Evolutionary conservation across 2,329 filamentous ascomycete species (phyloP).

Genomic region (Coniosporium tulheliwenetii): DNA sequence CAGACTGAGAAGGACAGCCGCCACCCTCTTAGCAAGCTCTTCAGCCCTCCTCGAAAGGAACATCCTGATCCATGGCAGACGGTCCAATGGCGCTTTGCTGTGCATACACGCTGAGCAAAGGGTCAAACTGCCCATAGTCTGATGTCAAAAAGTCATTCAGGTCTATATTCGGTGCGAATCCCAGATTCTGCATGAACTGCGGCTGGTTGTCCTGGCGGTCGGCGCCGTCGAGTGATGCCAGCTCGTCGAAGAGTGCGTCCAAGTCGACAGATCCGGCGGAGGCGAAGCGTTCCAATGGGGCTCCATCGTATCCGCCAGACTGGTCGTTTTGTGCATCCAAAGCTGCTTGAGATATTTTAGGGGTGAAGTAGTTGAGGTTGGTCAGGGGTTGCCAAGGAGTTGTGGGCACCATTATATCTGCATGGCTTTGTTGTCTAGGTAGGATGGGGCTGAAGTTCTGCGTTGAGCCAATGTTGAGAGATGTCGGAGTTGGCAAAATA

Average conservation of each 20-base stretch:
- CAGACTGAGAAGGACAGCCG: no score
- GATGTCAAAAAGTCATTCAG: constrained; percentile 34
- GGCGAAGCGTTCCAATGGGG: no score
- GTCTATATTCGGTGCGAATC: constrained; percentile 46
- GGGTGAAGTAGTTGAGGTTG: no score
- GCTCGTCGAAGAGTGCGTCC: constrained; percentile 41
- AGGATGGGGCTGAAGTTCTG: no score
- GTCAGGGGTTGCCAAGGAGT: no score
- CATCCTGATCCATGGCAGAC: neutral
- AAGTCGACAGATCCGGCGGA: constrained; percentile 21
- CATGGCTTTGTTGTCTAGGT: no score
- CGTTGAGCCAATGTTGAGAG: no score
- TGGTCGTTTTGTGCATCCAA: no score
- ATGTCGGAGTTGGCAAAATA: no score
- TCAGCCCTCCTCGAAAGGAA: neutral
- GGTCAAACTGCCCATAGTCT: constrained; percentile 26
- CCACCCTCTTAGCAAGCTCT: neutral
- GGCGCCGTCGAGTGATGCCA: constrained; percentile 39
- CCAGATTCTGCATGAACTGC: constrained; percentile 52
- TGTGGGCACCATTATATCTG: no score
- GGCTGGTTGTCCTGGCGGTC: constrained; percentile 39
- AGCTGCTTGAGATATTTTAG: no score
- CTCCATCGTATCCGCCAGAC: no score
- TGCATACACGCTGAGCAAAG: constrained; percentile 11
- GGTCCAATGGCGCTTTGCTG: neutral